Evolutionary conservation across 345 rosid species (phyloP).

Genomic region (Arabidopsis thaliana): TAIR10.1 NC_003070.9:13116501-13117000

Average conservation of each 20-base stretch:
- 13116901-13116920: slow-evolving; percentile 44
- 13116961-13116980: slow-evolving; percentile 25
- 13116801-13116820: slow-evolving; percentile 39
- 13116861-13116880: slow-evolving; percentile 36
- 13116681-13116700: neutral
- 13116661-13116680: slow-evolving; percentile 37
- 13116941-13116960: slow-evolving; percentile 41
- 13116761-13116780: slow-evolving; percentile 36
- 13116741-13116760: slow-evolving; percentile 31
- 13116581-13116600: slow-evolving; percentile 27
- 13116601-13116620: slow-evolving; percentile 12
- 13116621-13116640: slow-evolving; percentile 16
- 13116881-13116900: slow-evolving; percentile 42
- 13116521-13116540: slow-evolving; percentile 41
- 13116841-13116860: slow-evolving; percentile 43
- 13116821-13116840: slow-evolving; percentile 35
- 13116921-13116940: slow-evolving; percentile 41
- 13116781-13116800: slow-evolving; percentile 41
- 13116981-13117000: slow-evolving; percentile 11
- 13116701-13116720: slow-evolving; percentile 29
- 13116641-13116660: slow-evolving; percentile 27
- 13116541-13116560: slow-evolving; percentile 11
- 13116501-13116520: slow-evolving; percentile 47
- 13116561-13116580: slow-evolving; percentile 33
- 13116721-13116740: slow-evolving; percentile 17